Conservation (phyloP, 306 rosid species). For the Echinosophora koreensis region DNA sequence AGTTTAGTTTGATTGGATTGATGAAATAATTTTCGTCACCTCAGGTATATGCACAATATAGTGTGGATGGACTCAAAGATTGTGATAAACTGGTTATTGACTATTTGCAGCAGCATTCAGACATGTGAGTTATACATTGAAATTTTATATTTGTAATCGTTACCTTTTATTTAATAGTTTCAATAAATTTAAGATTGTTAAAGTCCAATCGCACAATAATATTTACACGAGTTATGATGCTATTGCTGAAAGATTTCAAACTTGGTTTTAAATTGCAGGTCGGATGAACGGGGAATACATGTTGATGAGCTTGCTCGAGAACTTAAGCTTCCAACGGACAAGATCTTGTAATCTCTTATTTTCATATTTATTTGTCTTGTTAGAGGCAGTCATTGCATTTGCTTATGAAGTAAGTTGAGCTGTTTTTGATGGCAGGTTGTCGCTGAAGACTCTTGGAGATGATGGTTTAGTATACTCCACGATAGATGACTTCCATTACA, state of each 20-base stretch:
- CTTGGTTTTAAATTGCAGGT: conserved; percentile 56
- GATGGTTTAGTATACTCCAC: conserved; percentile 91
- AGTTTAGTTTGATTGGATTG: conserved; percentile 32
- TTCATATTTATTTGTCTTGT: conserved; percentile 13
- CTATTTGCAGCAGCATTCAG: conserved; percentile 81
- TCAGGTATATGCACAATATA: conserved; percentile 67
- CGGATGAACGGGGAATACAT: conserved; percentile 76
- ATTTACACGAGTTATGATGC: background rate
- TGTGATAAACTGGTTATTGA: conserved; percentile 76
- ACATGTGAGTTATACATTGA: conserved; percentile 65
- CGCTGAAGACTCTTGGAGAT: conserved; percentile 76
- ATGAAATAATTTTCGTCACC: conserved; percentile 39
- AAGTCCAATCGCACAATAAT: background rate
- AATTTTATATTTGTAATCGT: background rate
- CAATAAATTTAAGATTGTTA: conserved; percentile 5
- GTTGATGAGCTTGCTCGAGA: conserved; percentile 73
- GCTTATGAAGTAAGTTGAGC: conserved; percentile 14
- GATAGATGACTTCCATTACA: conserved; percentile 88
- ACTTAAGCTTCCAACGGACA: conserved; percentile 80
- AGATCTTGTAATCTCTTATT: conserved; percentile 67
- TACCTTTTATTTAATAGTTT: conserved; percentile 28
- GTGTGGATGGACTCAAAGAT: conserved; percentile 70
- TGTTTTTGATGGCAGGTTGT: conserved; percentile 64
- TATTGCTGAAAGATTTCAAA: conserved; percentile 7
- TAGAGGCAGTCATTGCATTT: background rate